phyloP scores from a whole-genome alignment of 2,329 filamentous ascomycete species.

The Colletotrichum eremochloae region DNA sequence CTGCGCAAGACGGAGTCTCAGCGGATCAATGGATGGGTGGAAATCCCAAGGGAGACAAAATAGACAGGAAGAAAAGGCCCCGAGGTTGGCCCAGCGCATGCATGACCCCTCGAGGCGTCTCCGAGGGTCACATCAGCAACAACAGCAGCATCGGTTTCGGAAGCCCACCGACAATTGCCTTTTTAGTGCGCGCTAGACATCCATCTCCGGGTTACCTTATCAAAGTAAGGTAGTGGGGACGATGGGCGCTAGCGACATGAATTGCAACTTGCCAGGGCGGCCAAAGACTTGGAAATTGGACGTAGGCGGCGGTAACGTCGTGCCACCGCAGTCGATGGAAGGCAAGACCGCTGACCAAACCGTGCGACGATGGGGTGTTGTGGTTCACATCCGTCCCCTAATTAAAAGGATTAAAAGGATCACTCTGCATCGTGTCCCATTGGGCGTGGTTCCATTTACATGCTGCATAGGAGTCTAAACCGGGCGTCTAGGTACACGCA shows the following conservation, averaged over 20 bases:
- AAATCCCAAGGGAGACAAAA: not conserved
- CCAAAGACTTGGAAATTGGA: slow-evolving; percentile 38
- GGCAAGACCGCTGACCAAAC: slow-evolving; percentile 23
- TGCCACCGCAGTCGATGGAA: slow-evolving; percentile 24
- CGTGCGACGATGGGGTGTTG: slow-evolving; percentile 16
- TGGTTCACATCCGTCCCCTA: not conserved
- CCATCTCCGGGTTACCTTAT: slow-evolving; percentile 32
- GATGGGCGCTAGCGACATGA: slow-evolving; percentile 1
- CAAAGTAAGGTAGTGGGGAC: slow-evolving; percentile 30
- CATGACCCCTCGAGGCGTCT: slow-evolving; percentile 29
- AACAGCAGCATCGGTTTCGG: not conserved
- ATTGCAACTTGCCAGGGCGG: slow-evolving; percentile 11
- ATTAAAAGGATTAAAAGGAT: not conserved
- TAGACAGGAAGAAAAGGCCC: slow-evolving; percentile 2
- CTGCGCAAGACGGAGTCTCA: slow-evolving; percentile 20
- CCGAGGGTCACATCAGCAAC: slow-evolving; percentile 6
- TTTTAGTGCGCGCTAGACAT: slow-evolving; percentile 1
- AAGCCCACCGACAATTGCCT: slow-evolving; percentile 7
- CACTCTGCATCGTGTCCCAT: not conserved
- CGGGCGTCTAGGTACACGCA: not conserved
- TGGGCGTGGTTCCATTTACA: not conserved
- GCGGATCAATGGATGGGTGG: not conserved
- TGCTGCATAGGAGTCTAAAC: not conserved
- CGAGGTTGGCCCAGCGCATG: slow-evolving; percentile 14
- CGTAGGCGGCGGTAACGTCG: slow-evolving; percentile 18